These are phyloP conservation scores for Venturia carpophila DNA, from an alignment of 2,329 filamentous ascomycete species.

Conservation along the genomic window DNA sequence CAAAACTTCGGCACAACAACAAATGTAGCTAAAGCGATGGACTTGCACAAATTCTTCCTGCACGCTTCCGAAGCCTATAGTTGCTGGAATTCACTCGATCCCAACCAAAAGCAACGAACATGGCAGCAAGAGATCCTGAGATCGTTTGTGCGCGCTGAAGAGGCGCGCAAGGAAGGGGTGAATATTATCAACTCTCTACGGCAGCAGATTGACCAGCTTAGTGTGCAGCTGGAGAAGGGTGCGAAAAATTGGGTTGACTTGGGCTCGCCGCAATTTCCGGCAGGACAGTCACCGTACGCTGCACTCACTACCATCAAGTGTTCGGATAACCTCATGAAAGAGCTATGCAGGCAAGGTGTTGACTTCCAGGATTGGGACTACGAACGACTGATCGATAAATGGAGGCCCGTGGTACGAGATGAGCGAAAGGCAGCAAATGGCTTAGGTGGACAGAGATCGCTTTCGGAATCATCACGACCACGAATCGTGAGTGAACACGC, in stretches of 20 bases:
- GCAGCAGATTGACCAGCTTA: conserved; percentile 37
- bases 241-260: not conserved
- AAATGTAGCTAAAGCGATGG: conserved; percentile 31
- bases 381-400: conserved; percentile 35
- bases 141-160: conserved; percentile 36
- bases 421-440: conserved; percentile 25
- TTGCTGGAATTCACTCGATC: conserved; percentile 63
- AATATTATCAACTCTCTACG: conserved; percentile 34
- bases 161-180: conserved; percentile 31
- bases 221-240: conserved; percentile 19
- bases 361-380: conserved; percentile 36
- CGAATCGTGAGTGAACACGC: not conserved
- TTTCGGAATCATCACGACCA: conserved; percentile 21
- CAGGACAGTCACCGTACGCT: conserved; percentile 2
- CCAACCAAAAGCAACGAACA: conserved; percentile 35
- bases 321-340: conserved; percentile 31
- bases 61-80: conserved; percentile 72
- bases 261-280: not conserved
- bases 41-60: conserved; percentile 54
- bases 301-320: conserved; percentile 32
- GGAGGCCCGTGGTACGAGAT: conserved; percentile 31
- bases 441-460: conserved; percentile 30
- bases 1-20: conserved; percentile 34
- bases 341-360: conserved; percentile 29
- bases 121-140: conserved; percentile 43